phyloP scores from a whole-genome alignment of 768 basidiomycete genomes.

The Boletus reticuloceps region DNA sequence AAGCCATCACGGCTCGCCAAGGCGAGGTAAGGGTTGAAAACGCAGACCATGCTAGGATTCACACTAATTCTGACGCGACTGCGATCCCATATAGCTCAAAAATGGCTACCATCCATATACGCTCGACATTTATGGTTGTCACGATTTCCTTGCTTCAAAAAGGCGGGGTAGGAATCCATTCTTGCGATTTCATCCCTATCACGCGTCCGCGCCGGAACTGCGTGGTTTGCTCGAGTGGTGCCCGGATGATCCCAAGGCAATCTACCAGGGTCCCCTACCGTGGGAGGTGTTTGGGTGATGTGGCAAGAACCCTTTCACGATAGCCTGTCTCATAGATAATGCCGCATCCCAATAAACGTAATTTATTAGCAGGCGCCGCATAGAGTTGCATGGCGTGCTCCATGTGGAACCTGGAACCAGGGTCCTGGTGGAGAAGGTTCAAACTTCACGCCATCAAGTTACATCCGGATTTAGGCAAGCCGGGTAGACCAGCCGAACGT shows the following conservation, averaged over 20 bases:
- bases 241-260: conserved; percentile 45
- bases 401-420: conserved; percentile 26
- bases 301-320: conserved; percentile 30
- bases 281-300: conserved; percentile 45
- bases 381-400: conserved; percentile 23
- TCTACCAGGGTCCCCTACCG: conserved; percentile 58
- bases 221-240: conserved; percentile 78
- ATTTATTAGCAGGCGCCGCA: conserved; percentile 26
- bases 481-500: conserved; percentile 10
- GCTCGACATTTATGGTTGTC: conserved; percentile 82
- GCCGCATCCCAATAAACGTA: conserved; percentile 27
- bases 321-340: conserved; percentile 22
- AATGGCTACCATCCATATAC: conserved; percentile 85
- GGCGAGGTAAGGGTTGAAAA: conserved; percentile 66
- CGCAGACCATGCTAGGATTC: conserved; percentile 13
- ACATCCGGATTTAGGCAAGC: conserved; percentile 25
- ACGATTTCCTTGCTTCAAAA: conserved; percentile 68
- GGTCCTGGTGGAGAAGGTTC: conserved; percentile 18
- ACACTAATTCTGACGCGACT: conserved; percentile 9
- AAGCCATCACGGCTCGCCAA: conserved; percentile 46
- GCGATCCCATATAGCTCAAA: conserved; percentile 42
- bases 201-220: conserved; percentile 74
- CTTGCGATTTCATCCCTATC: conserved; percentile 75
- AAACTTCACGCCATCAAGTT: conserved; percentile 15
- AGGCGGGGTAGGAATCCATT: conserved; percentile 66